phyloP scores from a whole-genome alignment of 345 rosid species.

The Mangifera indica region DNA sequence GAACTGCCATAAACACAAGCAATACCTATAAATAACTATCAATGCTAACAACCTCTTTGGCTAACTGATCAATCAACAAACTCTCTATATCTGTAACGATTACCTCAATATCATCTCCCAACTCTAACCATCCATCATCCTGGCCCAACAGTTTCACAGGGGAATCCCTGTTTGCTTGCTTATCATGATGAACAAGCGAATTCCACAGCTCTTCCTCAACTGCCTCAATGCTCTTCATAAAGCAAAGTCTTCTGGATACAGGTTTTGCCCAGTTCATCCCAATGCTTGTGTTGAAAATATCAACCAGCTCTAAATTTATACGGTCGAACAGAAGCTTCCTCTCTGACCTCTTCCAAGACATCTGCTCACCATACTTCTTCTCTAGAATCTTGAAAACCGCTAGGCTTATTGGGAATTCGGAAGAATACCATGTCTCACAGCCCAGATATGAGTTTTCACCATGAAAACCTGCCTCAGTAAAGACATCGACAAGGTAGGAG shows the following conservation, averaged over 20 bases:
- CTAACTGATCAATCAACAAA: conserved; percentile 66
- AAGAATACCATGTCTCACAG: conserved; percentile 25
- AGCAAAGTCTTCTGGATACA: conserved; percentile 44
- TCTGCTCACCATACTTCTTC: conserved; percentile 64
- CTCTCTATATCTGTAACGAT: conserved; percentile 65
- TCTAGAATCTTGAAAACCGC: conserved; percentile 64
- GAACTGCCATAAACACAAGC: conserved; percentile 18
- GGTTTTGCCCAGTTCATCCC: conserved; percentile 47
- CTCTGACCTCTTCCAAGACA: conserved; percentile 69
- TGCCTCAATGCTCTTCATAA: conserved; percentile 20
- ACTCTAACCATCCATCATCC: conserved; percentile 56
- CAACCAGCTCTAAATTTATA: conserved; percentile 48
- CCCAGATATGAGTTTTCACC: conserved; percentile 20
- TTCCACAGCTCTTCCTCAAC: conserved; percentile 57
- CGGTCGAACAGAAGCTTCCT: conserved; percentile 74
- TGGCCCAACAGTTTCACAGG: conserved; percentile 38
- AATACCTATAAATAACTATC: conserved; percentile 27
- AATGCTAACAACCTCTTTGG: conserved; percentile 48
- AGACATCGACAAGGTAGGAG: conserved; percentile 62
- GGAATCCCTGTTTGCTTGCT: conserved; percentile 36
- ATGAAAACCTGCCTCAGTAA: conserved; percentile 56
- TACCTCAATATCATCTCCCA: conserved; percentile 54
- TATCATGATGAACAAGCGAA: conserved; percentile 44
- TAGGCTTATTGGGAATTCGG: conserved; percentile 36
- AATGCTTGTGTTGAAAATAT: conserved; percentile 42